Percentiles rank a stretch among this genome's conserved stretches.
phyloP scores from a whole-genome alignment of 208 protist species.

The Leishmania aethiopica region DNA sequence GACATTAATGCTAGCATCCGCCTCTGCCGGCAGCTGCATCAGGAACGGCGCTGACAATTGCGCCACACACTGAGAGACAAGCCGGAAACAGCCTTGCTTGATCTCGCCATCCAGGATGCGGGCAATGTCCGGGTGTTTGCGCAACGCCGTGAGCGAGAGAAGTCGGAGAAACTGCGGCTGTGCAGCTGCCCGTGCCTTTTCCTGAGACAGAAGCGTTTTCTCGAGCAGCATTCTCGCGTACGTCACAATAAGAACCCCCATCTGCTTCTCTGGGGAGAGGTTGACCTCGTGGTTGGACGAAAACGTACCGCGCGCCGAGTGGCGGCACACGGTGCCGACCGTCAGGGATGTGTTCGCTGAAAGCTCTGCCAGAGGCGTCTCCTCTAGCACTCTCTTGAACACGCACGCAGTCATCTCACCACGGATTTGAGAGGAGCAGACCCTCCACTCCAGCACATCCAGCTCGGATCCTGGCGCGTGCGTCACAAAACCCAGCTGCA shows the following conservation, averaged over 20 bases:
- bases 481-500: constrained; percentile 51
- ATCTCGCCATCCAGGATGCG: constrained; percentile 49
- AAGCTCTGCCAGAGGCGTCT: constrained; percentile 8
- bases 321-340: constrained; percentile 33
- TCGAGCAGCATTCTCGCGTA: constrained; percentile 82
- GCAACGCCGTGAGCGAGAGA: constrained; percentile 71
- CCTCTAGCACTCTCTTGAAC: constrained; percentile 20
- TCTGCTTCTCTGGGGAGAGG: constrained; percentile 53
- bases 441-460: constrained; percentile 47
- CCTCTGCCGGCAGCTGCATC: constrained; percentile 37
- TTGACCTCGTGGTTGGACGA: constrained; percentile 26
- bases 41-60: constrained; percentile 48
- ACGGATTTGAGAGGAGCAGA: constrained; percentile 27
- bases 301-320: constrained; percentile 18
- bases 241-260: constrained; percentile 71
- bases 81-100: constrained; percentile 37
- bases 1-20: constrained; percentile 57
- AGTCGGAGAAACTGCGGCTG: constrained; percentile 47
- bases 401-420: constrained; percentile 29
- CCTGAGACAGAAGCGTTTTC: constrained; percentile 57
- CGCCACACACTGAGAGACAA: constrained; percentile 55
- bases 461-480: constrained; percentile 41
- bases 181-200: constrained; percentile 40
- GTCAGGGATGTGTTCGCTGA: constrained; percentile 40
- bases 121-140: constrained; percentile 37